These are phyloP conservation scores for Rhexocercosporidium sp. DNA, from an alignment of 2,329 filamentous ascomycete species.

Conservation along the genomic window DNA sequence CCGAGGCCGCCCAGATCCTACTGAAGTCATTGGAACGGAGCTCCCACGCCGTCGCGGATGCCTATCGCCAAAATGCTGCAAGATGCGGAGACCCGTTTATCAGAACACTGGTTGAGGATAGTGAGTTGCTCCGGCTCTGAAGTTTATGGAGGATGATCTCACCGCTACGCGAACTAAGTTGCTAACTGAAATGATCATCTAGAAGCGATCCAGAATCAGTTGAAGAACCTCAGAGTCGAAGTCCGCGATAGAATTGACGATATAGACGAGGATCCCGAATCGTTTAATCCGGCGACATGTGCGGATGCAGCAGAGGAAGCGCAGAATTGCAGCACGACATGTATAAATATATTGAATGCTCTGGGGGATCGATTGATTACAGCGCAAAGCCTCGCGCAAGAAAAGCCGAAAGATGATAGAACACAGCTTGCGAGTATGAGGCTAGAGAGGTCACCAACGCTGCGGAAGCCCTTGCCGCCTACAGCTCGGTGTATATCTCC, in stretches of 20 bases:
- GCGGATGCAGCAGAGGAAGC: conserved; percentile 31
- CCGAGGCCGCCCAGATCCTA: conserved; percentile 33
- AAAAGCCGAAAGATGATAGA: conserved; percentile 22
- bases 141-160: not conserved
- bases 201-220: conserved; percentile 33
- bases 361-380: conserved; percentile 29
- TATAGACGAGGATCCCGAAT: conserved; percentile 37
- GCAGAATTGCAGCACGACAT: conserved; percentile 35
- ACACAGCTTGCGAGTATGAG: conserved; percentile 25
- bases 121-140: conserved; percentile 26
- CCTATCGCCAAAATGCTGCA: conserved; percentile 33
- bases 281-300: conserved; percentile 35
- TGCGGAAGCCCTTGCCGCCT: conserved; percentile 22
- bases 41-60: conserved; percentile 33
- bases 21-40: conserved; percentile 34
- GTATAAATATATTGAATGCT: conserved; percentile 34
- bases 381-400: conserved; percentile 13
- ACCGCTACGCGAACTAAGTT: not conserved
- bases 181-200: conserved; percentile 16
- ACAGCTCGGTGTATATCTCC: conserved; percentile 9
- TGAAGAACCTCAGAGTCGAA: conserved; percentile 39
- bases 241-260: conserved; percentile 38
- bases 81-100: conserved; percentile 35
- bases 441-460: conserved; percentile 12
- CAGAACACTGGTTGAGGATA: conserved; percentile 35